Base-by-base conservation (phyloP, 352 stramenopile genomes). In the Globisporangium recalcitrans region DNA sequence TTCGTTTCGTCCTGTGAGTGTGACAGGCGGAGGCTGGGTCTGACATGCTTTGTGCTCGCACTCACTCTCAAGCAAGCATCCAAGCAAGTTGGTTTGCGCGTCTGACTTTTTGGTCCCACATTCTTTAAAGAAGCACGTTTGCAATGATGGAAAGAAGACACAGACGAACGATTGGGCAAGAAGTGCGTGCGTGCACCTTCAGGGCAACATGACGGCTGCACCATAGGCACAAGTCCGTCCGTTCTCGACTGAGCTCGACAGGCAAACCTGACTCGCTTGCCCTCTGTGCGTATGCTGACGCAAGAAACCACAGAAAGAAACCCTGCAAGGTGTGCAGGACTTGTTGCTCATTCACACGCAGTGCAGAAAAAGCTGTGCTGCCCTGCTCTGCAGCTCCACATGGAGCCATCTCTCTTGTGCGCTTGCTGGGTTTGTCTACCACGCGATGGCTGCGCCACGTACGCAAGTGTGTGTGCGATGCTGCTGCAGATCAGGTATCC, bases 301-400 rank as follows among this genome's bases (percentile, higher is more conserved):
- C 40, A 48, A 48, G 40, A 48, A 48, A 48, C n/a, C 40, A 21
- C 40, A 19, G 40, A 48, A 48, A 48, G 40, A 48, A 48, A 48
- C 26, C 19, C 40, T 9, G 13, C 36, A 19, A 42, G 36, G 36
- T n/a, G 13, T 13, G 42, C 42, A 49, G 14, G 19, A 26, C 13
- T n/a, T 46, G 38, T 22, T 49, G 42, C 42, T 49, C 42, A 24
- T 49, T 22, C 19, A n/a, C 38, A 8, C 38, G 36, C 31, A 34
- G n/a, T 13, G 36, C 36, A 48, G n/a, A 22, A 48, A 13, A 24
- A n/a, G n/a, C n/a, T n/a, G n/a, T n/a, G n/a, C n/a, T n/a, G n/a
- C n/a, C n/a, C n/a, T n/a, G n/a, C n/a, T n/a, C n/a, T n/a, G n/a
- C n/a, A n/a, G 27, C 27, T 31, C 27, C 5, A 5, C 2, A 49